phyloP scores from a whole-genome alignment of 1,284 basidiomycete genomes.

The Laetiporus sulphureus region DNA sequence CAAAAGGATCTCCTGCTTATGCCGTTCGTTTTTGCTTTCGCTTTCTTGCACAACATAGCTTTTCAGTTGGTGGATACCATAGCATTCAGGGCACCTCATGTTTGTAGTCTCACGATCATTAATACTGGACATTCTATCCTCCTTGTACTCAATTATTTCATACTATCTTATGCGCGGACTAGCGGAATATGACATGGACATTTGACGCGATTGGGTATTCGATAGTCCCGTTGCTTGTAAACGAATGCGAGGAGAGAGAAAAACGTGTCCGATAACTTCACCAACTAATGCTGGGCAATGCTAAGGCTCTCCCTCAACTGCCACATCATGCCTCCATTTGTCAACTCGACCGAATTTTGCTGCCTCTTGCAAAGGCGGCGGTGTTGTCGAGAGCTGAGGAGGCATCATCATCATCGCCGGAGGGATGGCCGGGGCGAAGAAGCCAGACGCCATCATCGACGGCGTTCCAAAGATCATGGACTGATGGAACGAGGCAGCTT shows the following conservation, averaged over 20 bases:
- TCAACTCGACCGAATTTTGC: slow-evolving; percentile 67
- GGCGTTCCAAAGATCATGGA: slow-evolving; percentile 64
- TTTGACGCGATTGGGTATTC: too few relatives aligned
- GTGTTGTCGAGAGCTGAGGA: slow-evolving; percentile 37
- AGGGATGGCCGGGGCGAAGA: slow-evolving; percentile 49
- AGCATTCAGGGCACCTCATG: slow-evolving; percentile 13
- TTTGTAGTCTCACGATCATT: slow-evolving; percentile 11
- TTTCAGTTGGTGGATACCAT: slow-evolving; percentile 14
- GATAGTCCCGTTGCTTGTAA: too few relatives aligned
- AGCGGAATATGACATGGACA: too few relatives aligned
- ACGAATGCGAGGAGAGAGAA: slow-evolving; percentile 5
- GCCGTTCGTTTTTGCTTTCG: slow-evolving; percentile 6
- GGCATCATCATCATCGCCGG: slow-evolving; percentile 47
- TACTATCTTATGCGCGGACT: too few relatives aligned
- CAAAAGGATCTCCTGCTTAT: slow-evolving; percentile 6
- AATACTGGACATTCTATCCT: slow-evolving; percentile 20
- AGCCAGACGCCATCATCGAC: slow-evolving; percentile 59
- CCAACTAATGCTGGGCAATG: too few relatives aligned
- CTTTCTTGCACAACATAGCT: slow-evolving; percentile 11
- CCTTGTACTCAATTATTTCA: slow-evolving; percentile 25
- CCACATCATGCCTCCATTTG: slow-evolving; percentile 72
- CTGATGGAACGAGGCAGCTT: slow-evolving; percentile 65
- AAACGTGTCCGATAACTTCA: slow-evolving; percentile 3
- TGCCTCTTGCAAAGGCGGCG: slow-evolving; percentile 56
- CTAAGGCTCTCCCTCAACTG: slow-evolving; percentile 48